These are phyloP conservation scores for Meira nashicola DNA, from an alignment of 1,284 basidiomycete species.

Conservation along the genomic window DNA sequence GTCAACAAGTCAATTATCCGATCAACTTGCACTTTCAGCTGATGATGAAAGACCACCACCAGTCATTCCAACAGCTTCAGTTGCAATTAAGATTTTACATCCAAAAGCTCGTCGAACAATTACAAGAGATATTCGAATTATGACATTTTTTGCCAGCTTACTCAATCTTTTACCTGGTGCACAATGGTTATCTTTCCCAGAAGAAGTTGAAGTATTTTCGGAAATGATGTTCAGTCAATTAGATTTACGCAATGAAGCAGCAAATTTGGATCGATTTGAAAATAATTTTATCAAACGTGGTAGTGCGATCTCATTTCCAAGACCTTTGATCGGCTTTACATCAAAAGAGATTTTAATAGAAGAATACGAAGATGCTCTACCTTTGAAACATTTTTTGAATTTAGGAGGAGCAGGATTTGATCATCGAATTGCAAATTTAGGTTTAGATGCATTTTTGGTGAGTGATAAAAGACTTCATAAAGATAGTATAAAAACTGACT, in stretches of 20 bases:
- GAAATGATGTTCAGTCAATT: conserved; percentile 96
- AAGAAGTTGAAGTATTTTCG: conserved; percentile 91
- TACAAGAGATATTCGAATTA: conserved; percentile 81
- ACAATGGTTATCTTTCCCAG: conserved; percentile 91
- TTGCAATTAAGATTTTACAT: conserved; percentile 94
- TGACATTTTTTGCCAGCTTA: conserved; percentile 81
- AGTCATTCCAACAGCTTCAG: conserved; percentile 56
- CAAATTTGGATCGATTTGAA: conserved; percentile 81
- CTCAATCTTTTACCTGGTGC: conserved; percentile 83
- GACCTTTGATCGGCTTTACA: conserved; percentile 74
- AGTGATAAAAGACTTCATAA: conserved; percentile 57
- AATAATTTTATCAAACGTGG: conserved; percentile 71
- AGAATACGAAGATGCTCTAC: conserved; percentile 87
- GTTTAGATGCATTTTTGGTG: conserved; percentile 82
- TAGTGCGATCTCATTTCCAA: conserved; percentile 80
- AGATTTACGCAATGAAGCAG: conserved; percentile 82
- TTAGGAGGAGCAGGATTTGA: conserved; percentile 83
- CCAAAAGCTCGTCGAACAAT: conserved; percentile 72
- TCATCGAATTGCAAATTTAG: conserved; percentile 81
- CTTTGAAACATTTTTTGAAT: conserved; percentile 78
- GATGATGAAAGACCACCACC: conserved; percentile 38
- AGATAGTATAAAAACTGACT: conserved; percentile 14
- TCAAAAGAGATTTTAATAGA: conserved; percentile 79
- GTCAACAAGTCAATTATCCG: background rate
- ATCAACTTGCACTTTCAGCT: conserved; percentile 34